Evolutionary conservation across 257 asterid genomes (phyloP).

Genomic region (Apocynum venetum): DNA sequence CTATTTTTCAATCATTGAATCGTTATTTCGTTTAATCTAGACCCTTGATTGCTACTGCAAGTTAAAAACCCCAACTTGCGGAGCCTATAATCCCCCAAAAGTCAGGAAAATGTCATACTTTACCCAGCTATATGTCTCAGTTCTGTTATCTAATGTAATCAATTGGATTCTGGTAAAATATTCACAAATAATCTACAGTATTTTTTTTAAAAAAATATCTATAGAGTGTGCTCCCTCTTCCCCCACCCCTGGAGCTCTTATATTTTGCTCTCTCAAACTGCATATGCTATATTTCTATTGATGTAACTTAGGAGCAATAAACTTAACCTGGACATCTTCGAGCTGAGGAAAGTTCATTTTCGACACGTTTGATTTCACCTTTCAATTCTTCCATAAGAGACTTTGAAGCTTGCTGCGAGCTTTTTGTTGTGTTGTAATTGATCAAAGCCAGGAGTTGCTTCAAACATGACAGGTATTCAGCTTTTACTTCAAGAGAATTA

Average conservation of each 20-base stretch:
- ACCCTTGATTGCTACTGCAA: no score
- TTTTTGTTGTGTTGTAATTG: conserved; percentile 16
- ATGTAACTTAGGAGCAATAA: background rate
- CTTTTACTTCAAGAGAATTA: conserved; percentile 50
- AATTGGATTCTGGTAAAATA: no score
- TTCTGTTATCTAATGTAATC: no score
- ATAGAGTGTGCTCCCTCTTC: background rate
- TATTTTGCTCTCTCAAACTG: background rate
- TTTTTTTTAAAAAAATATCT: background rate
- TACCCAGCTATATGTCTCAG: no score
- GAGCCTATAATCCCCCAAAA: no score
- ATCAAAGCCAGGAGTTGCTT: conserved; percentile 36
- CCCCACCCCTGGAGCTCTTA: background rate
- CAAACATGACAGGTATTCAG: conserved; percentile 64
- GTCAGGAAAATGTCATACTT: no score
- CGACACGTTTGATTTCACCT: conserved; percentile 47
- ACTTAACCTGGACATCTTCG: conserved; percentile 14
- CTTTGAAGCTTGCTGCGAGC: conserved; percentile 17
- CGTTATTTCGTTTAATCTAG: no score
- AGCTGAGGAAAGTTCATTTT: conserved; percentile 33
- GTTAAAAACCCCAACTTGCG: no score
- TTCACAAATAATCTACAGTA: no score
- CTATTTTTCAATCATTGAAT: no score
- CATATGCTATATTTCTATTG: background rate
- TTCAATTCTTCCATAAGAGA: conserved; percentile 32